These are phyloP conservation scores for Microstegium vimineum DNA, from an alignment of 176 grass and related monocot species.

Conservation along the genomic window DNA sequence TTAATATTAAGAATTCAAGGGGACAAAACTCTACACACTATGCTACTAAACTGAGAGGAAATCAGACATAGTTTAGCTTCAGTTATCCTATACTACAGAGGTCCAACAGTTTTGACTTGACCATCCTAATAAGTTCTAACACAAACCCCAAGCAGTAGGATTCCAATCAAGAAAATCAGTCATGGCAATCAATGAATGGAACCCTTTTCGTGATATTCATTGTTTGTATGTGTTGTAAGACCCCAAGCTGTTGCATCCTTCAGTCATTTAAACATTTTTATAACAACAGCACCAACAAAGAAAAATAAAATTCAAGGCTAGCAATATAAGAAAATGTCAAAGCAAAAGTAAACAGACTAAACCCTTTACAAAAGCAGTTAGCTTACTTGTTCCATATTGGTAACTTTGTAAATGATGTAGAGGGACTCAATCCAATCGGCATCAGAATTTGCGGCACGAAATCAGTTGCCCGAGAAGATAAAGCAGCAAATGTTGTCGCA, in stretches of 20 bases:
- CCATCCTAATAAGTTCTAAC: conserved; percentile 8
- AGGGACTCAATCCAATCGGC: conserved; percentile 78
- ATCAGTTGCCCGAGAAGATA: conserved; percentile 70
- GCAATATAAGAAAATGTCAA: conserved; percentile 13
- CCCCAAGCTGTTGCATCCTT: conserved; percentile 4
- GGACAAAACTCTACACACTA: background rate
- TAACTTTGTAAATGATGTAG: conserved; percentile 39
- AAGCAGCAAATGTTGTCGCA: conserved; percentile 87
- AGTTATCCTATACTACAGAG: background rate
- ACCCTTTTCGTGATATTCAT: conserved; percentile 8
- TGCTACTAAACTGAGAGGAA: background rate
- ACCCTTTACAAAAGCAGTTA: background rate
- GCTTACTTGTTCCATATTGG: conserved; percentile 20
- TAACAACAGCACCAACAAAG: background rate
- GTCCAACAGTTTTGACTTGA: background rate
- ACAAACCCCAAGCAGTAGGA: background rate
- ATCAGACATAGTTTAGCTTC: conserved; percentile 9
- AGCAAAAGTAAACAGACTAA: background rate
- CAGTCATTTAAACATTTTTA: background rate
- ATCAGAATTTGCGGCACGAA: conserved; percentile 74
- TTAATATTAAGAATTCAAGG: conserved; percentile 10
- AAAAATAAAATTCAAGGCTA: conserved; percentile 11
- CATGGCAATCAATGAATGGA: background rate
- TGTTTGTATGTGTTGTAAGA: background rate
- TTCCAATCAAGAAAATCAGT: conserved; percentile 15